Base-by-base conservation (phyloP, 2,329 filamentous ascomycete genomes). In the Pezicula radicicola region DNA sequence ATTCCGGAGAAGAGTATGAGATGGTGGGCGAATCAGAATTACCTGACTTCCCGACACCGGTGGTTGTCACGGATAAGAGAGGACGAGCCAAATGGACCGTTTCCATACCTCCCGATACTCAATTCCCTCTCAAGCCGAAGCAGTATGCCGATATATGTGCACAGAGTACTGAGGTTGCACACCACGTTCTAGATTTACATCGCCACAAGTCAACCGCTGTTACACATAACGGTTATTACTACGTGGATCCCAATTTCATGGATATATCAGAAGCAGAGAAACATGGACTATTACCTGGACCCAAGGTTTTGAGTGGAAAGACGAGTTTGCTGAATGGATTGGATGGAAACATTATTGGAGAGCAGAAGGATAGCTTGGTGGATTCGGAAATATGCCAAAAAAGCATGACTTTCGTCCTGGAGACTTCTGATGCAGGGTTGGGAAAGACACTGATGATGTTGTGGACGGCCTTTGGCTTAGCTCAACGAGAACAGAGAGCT, bases 401-500 rank as follows among this genome's bases (percentile, higher is more conserved):
- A 57, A 89, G 82, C 53, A 74, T 96, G 70, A 96, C 89, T 0
- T 94, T 88, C 66, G 80, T 91, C 2, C 75, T 96, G 62, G 89
- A 93, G 64, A 78, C 84, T 7, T 70, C 79, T 3, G 85, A 93
- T 61, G 88, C 89, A 2, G 91, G 91, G 3, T 75, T 96, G 9
- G 91, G 91, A 6, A 84, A 83, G 57, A 84, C 87, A 1, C 70
- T 96, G 53, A 84, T 95, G 79, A 80, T 85, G 63, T 66, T 96
- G 51, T 96, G 91, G 90, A 87, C 87, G 62, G 86, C 89, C 25
- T 95, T 94, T 65, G 89, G 89, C 3, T 72, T 95, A 49, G 89
- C 91, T 2, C 77, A 86, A 64, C 80, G 84, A 53, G 88, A 95
- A 66, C 81, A 81, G 13, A 77, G 90, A 21, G 77, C 83, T 1